A percentile compares a stretch with the other conserved stretches of the same genome.
phyloP scores from a whole-genome alignment of 2,329 filamentous ascomycete genomes.

The Neoarthrinium moseri region DNA sequence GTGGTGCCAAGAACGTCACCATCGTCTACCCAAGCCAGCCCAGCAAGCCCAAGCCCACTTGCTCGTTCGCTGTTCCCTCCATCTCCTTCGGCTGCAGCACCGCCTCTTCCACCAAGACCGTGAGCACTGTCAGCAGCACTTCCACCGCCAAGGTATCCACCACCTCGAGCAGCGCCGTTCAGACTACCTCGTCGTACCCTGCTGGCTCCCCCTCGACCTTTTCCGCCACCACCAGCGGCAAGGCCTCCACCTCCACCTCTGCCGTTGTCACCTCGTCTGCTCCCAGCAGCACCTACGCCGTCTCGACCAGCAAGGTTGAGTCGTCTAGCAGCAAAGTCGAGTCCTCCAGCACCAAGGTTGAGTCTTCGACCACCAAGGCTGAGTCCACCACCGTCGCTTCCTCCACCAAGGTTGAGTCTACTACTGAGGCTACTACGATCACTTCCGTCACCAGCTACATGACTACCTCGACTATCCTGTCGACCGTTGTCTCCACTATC shows the following conservation, averaged over 20 bases:
- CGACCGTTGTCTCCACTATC: constrained; percentile 48
- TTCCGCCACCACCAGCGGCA: constrained; percentile 12
- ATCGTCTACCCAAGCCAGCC: constrained; percentile 65
- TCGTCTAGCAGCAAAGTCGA: constrained; percentile 1
- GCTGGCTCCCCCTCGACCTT: constrained; percentile 21
- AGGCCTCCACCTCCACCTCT: constrained; percentile 11
- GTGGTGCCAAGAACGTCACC: constrained; percentile 80
- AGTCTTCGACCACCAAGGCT: constrained; percentile 11
- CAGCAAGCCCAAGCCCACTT: constrained; percentile 54
- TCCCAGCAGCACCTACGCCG: neutral
- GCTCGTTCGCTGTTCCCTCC: constrained; percentile 71
- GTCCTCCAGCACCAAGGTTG: constrained; percentile 21
- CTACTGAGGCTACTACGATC: constrained; percentile 10
- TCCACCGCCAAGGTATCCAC: constrained; percentile 19
- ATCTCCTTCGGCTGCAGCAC: constrained; percentile 72
- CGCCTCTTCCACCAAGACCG: constrained; percentile 30
- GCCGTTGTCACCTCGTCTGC: constrained; percentile 9
- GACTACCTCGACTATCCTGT: constrained; percentile 49
- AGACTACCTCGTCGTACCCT: constrained; percentile 14
- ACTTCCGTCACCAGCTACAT: constrained; percentile 36
- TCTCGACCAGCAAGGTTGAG: constrained; percentile 16
- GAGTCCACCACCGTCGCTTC: constrained; percentile 18
- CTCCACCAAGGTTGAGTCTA: constrained; percentile 8
- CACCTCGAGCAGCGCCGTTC: constrained; percentile 14
- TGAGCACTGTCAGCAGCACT: constrained; percentile 11